Evolutionary conservation across 2,329 filamentous ascomycete genomes (phyloP), one percentile per base, ranked within the genome.

Genomic region (Nemania sp.): DNA sequence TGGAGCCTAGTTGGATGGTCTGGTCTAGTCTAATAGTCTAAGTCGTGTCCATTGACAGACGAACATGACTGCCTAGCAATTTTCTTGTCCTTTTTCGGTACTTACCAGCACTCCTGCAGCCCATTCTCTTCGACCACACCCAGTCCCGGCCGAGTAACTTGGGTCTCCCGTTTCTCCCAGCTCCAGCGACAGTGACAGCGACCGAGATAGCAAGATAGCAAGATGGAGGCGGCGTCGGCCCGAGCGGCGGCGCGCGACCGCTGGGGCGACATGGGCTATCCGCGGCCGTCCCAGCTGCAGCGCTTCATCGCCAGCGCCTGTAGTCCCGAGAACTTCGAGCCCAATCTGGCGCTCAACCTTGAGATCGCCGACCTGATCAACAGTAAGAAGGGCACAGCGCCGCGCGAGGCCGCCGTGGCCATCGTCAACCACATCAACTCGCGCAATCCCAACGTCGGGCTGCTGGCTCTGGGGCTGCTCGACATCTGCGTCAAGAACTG

Each of bases 401-500:
- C 94, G 60, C 90, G 94, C 69, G 94, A 99, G 81, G 92, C 93
- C 43, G 93, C 93, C 57, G 85, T 95, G 61, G 86, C 91, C 60
- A 96, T 97, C 62, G 93, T 97, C 66, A 88, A 89, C 74, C 91
- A 92, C 69, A 86, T 97, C 79, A 99, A 99, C 76, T 91, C 96
- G 73, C 90, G 94, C 71, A 99, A 97, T 71, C 89, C 92, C 56
- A 97, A 96, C 73, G 91, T 99, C 63, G 89, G 92, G 57, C 78
- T 99, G 62, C 82, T 97, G 54, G 93, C 94, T 55, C 81, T 97
- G 68, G 86, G 87, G 76, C 84, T 99, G 63, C 89, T 99, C 70
- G 94, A 99, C 72, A 97, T 97, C 60, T 97, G 94, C 74, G 94
- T 97, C 74, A 99, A 99, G 80, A 99, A 99, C 77, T 99, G 94